Conservation (phyloP, 805 yeast species). For the Starmerella cellae region DNA sequence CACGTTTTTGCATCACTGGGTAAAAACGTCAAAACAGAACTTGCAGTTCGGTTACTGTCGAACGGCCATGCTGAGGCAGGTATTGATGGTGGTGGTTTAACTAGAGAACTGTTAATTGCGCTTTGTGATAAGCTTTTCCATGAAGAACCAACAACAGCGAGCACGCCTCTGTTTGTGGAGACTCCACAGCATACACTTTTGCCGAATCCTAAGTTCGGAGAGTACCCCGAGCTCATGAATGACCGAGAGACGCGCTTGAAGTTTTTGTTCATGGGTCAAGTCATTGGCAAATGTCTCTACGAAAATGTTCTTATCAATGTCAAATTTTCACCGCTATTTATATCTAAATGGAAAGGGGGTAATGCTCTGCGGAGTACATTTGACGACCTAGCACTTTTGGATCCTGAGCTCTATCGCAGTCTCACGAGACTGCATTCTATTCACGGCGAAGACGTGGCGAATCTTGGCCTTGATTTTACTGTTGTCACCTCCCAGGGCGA, state of each 20-base stretch:
- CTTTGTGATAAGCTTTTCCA: slow-evolving; percentile 55
- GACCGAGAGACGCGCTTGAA: slow-evolving; percentile 9
- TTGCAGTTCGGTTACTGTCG: slow-evolving; percentile 56
- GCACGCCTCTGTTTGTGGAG: slow-evolving; percentile 30
- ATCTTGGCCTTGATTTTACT: slow-evolving; percentile 55
- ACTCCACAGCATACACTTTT: slow-evolving; percentile 49
- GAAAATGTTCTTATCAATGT: slow-evolving; percentile 71
- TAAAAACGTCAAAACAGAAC: slow-evolving; percentile 40
- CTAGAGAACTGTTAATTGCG: slow-evolving; percentile 75
- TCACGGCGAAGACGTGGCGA: slow-evolving; percentile 39
- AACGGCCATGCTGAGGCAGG: slow-evolving; percentile 74
- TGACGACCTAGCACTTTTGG: slow-evolving; percentile 66
- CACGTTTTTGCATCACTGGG: slow-evolving; percentile 43
- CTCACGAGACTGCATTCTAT: slow-evolving; percentile 49
- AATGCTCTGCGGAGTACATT: slow-evolving; percentile 37
- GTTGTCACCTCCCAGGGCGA: slow-evolving; percentile 32
- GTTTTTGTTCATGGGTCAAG: slow-evolving; percentile 58
- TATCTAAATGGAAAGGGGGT: slow-evolving; percentile 47
- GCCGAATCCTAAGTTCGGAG: slow-evolving; percentile 44
- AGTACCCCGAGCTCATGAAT: slow-evolving; percentile 12
- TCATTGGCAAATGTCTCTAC: slow-evolving; percentile 80
- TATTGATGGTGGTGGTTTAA: slow-evolving; percentile 92
- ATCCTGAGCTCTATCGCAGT: slow-evolving; percentile 49
- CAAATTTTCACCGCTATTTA: slow-evolving; percentile 73
- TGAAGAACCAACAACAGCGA: neutral